These are phyloP conservation scores for Leccinum olivaceopallidum DNA, from an alignment of 768 basidiomycete species.

Conservation along the genomic window DNA sequence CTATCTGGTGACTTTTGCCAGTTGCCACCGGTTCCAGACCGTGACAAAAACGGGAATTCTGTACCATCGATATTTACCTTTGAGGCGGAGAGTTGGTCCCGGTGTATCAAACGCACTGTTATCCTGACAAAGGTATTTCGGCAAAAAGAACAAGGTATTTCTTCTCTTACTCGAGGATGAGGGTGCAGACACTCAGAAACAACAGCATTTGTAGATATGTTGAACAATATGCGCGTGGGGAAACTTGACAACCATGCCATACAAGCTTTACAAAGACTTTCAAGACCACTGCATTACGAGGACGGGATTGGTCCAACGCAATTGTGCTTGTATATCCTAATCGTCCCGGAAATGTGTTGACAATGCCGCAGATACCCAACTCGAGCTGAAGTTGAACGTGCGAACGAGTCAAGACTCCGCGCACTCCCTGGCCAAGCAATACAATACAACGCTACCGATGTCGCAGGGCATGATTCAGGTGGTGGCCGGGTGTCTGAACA, in stretches of 20 bases:
- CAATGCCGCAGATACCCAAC: constrained; percentile 57
- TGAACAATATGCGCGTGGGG: constrained; percentile 88
- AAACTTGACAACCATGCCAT: constrained; percentile 44
- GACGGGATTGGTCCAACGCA: constrained; percentile 85
- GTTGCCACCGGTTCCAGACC: constrained; percentile 73
- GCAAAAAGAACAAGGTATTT: constrained; percentile 76
- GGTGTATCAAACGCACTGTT: constrained; percentile 58
- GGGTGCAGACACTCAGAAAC: not conserved
- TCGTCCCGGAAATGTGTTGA: constrained; percentile 2
- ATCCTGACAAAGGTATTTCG: constrained; percentile 77
- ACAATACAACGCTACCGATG: constrained; percentile 47
- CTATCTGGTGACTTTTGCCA: constrained; percentile 92
- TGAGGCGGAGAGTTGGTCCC: constrained; percentile 72
- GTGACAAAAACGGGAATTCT: constrained; percentile 46
- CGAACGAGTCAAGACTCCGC: constrained; percentile 56
- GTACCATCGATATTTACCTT: constrained; percentile 70
- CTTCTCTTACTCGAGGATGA: not conserved
- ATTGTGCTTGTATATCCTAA: constrained; percentile 47
- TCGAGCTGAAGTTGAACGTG: constrained; percentile 66
- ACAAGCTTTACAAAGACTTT: constrained; percentile 53
- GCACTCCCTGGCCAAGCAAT: constrained; percentile 40
- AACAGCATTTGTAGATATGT: constrained; percentile 75
- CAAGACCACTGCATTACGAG: constrained; percentile 56
- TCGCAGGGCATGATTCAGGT: constrained; percentile 45
- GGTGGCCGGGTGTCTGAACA: constrained; percentile 36